Evolutionary conservation across 768 basidiomycete species (phyloP).

Genomic region (Pisolithus microcarpus): DNA sequence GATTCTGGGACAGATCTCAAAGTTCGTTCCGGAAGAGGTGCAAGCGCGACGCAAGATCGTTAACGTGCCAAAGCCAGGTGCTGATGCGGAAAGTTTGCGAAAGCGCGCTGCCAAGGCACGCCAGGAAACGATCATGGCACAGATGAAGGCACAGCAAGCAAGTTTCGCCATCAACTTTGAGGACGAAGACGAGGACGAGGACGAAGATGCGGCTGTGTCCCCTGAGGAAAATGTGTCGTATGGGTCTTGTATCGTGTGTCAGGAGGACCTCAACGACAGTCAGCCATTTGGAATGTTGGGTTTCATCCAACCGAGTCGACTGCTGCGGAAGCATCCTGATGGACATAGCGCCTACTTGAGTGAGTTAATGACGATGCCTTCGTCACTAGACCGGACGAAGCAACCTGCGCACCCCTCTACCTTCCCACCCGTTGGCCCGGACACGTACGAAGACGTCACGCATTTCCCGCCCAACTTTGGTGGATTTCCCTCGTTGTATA

Average conservation of each 20-base stretch:
- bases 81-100: constrained; percentile 61
- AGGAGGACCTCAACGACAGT: constrained; percentile 75
- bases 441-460: constrained; percentile 22
- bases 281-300: constrained; percentile 82
- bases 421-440: constrained; percentile 24
- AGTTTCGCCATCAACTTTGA: constrained; percentile 77
- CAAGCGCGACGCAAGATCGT: constrained; percentile 39
- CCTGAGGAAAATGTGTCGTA: constrained; percentile 49
- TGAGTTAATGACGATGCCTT: constrained; percentile 58
- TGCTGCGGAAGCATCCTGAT: constrained; percentile 74
- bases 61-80: constrained; percentile 27
- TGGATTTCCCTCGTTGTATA: constrained; percentile 62
- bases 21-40: constrained; percentile 53
- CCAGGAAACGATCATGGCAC: constrained; percentile 91
- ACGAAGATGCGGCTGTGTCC: constrained; percentile 40
- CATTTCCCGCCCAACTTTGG: constrained; percentile 60
- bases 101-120: constrained; percentile 82
- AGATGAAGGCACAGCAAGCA: constrained; percentile 91
- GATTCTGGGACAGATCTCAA: constrained; percentile 59
- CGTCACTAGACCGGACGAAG: constrained; percentile 56
- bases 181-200: constrained; percentile 65
- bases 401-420: constrained; percentile 24
- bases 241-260: constrained; percentile 97
- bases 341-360: constrained; percentile 53
- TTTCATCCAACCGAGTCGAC: constrained; percentile 79